phyloP scores from a whole-genome alignment of 257 asterid genomes.

The Schizonepeta tenuifolia region DNA sequence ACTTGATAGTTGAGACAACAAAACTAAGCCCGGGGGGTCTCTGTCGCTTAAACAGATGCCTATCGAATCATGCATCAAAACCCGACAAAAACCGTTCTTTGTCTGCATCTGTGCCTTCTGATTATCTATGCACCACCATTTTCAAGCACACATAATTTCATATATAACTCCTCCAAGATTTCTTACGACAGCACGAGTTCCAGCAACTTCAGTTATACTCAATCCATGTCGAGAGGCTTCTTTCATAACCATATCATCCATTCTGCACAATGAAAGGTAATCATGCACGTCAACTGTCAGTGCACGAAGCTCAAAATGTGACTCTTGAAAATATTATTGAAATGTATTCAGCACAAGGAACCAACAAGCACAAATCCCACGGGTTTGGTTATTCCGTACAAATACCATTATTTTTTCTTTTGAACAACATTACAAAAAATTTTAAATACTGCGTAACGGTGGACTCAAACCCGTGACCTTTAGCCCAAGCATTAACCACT shows the following conservation, averaged over 20 bases:
- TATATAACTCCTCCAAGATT: constrained; percentile 79
- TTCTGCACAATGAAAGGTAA: constrained; percentile 47
- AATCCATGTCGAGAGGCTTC: constrained; percentile 80
- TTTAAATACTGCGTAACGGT: too few relatives aligned
- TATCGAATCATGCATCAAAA: not conserved
- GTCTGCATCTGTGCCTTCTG: not conserved
- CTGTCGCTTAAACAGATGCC: not conserved
- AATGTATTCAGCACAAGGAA: not conserved
- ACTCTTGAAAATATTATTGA: not conserved
- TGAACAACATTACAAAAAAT: too few relatives aligned
- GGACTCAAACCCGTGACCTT: too few relatives aligned
- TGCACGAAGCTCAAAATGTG: not conserved
- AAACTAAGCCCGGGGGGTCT: not conserved
- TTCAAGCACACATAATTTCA: constrained; percentile 53
- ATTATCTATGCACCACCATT: not conserved
- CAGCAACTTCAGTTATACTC: constrained; percentile 64
- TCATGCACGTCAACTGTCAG: not conserved
- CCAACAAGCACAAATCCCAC: not conserved
- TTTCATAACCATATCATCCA: constrained; percentile 69
- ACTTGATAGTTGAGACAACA: not conserved
- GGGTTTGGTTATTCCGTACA: not conserved
- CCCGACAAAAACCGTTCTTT: not conserved
- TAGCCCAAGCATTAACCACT: too few relatives aligned
- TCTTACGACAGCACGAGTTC: constrained; percentile 63
- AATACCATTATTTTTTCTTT: too few relatives aligned